Evolutionary conservation across 257 asterid species (phyloP), one percentile per base, ranked within the genome.

Genomic region (Petrea volubilis): DNA sequence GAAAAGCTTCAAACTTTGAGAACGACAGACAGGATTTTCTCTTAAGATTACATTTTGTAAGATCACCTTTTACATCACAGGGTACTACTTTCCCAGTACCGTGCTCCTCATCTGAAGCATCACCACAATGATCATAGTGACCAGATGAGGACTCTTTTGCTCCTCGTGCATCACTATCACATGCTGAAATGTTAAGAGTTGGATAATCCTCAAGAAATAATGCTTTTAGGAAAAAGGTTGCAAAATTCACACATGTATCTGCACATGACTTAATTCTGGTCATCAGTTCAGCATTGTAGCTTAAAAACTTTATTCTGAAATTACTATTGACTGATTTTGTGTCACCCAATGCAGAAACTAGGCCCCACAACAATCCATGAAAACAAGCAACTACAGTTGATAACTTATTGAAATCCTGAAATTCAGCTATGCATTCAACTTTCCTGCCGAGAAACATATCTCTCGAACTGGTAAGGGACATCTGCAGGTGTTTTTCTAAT

Each of bases 331-430:
- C 79, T 46, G 79, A 74, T 53, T 52, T 72, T 71, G 44, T 31
- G 44, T 57, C 79, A 67, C 81, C 84, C 58, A 84, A 62, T 41
- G 86, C 72, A 50, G 85, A 86, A 72, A 90, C 86, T 67, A 91
- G 70, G 24, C 97, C 97, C 86, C 85, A 82, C 57, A 94, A 83
- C 52, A 89, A 79, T 71, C 96, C 97, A 76, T 86, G 93, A 68
- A 74, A 76, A 83, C 95, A 89, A 65, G 97, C 79, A 66, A 85
- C 52, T 12, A 70, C 50, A 34, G 92, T 67, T 55, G 93, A 85
- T 53, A 88, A 74, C 80, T 83, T 82, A 67, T 74, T 83, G 52
- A 85, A 72, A 71, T 81, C 83, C 67, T 66, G 79, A 75, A 56
- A 53, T 63, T 72, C 85, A 31, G 81, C 60, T 29, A 77, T 20